Base-by-base conservation (phyloP, 441 rosid species). In the Geranium incanum region DNA sequence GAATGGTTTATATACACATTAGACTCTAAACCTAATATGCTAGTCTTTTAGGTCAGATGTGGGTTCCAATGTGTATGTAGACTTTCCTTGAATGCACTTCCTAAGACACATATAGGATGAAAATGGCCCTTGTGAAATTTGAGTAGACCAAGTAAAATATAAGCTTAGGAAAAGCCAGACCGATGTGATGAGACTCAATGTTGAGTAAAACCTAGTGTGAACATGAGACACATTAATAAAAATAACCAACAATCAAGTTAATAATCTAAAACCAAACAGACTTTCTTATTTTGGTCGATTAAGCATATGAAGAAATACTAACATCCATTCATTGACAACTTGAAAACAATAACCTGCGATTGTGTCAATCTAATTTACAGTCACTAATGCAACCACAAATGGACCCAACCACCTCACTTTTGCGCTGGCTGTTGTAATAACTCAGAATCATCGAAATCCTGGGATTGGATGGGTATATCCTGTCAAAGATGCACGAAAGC, bases 401-500 rank as follows among this genome's bases (percentile, higher is more conserved):
- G 55, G 19, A 0, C 6, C 19, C 16, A 52, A 52, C 18, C 15
- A 16, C 60, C 60, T 52, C 19, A 52, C n/a, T 3, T 52, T 52
- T 52, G 60, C 15, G 60, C 16, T 16, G 60, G 3, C 60, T 15
- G 60, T 18, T 52, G 60, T 52, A 52, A 52, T 16, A 52, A 52
- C 2, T 52, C 60, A 1, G 60, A 52, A 52, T 52, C 60, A 16
- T 52, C 60, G n/a, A 52, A 52, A 52, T 52, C 60, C 60, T 52
- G 60, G 15, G 60, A 52, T 52, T 52, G 60, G 60, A 52, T 52
- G 6, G n/a, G 15, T 52, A 52, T 52, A 52, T 52, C 60, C 60
- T 52, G 60, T 13, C 33, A 28, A 28, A 28, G 33, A 28, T 28
- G 3, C 33, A 52, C 59, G 13, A 50, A 1, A 50, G 59, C 59